Evolutionary conservation across 495 filamentous ascomycete genomes (phyloP).

Genomic region (Staphylotrichum tortipilum): DNA sequence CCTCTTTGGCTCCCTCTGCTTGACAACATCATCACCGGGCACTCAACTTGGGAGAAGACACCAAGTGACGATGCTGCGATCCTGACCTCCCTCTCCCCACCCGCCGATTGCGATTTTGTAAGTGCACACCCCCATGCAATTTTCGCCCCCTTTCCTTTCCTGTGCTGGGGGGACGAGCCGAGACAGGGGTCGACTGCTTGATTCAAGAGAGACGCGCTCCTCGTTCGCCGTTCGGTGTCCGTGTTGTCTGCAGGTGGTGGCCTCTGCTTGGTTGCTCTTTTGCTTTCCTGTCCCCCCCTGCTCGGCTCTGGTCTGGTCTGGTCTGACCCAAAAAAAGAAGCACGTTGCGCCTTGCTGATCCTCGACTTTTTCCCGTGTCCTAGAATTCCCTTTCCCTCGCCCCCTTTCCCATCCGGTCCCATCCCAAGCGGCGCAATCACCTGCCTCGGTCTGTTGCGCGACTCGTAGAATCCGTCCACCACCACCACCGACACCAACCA

Average conservation of each 20-base stretch:
- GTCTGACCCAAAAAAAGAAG: background rate
- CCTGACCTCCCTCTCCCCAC: conserved; percentile 8
- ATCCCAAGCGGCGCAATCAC: conserved; percentile 10
- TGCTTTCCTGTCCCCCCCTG: too few relatives aligned
- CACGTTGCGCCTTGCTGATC: too few relatives aligned
- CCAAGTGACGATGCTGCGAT: conserved; percentile 10
- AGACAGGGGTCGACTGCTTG: conserved; percentile 13
- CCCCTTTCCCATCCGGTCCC: too few relatives aligned
- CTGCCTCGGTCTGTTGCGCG: conserved; percentile 19
- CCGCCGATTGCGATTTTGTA: conserved; percentile 5
- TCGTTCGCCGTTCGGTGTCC: too few relatives aligned
- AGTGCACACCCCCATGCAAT: conserved; percentile 11
- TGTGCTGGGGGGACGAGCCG: background rate
- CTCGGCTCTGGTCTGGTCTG: too few relatives aligned
- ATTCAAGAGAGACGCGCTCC: too few relatives aligned
- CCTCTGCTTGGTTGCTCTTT: too few relatives aligned
- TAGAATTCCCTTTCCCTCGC: conserved; percentile 27
- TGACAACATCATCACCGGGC: background rate
- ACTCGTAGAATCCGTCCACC: conserved; percentile 24
- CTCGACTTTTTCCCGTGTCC: conserved; percentile 1
- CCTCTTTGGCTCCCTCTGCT: conserved; percentile 9
- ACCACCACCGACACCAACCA: too few relatives aligned
- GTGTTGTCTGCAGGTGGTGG: too few relatives aligned
- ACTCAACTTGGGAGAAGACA: conserved; percentile 3
- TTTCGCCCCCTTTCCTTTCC: conserved; percentile 2